Evolutionary conservation across 345 rosid species (phyloP).

Genomic region (Geranium brycei): DNA sequence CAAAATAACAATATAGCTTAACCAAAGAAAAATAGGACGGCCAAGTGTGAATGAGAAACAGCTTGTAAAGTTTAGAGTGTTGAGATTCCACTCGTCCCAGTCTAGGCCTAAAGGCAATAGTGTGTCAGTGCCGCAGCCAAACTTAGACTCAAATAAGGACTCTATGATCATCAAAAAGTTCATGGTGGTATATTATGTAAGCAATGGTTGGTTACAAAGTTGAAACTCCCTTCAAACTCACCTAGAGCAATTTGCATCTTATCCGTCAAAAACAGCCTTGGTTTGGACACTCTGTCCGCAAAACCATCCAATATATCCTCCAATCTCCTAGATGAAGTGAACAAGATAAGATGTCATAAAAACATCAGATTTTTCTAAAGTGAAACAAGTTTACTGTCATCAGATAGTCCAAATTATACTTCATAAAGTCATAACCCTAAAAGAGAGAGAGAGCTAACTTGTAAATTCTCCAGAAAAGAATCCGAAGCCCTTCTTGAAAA

Average conservation of each 20-base stretch:
- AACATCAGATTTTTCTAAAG: background rate
- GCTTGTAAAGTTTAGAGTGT: background rate
- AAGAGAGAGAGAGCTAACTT: slow-evolving; percentile 32
- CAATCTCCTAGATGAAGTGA: slow-evolving; percentile 44
- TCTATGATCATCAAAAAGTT: background rate
- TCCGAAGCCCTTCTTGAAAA: slow-evolving; percentile 83
- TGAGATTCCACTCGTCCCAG: too few species aligned
- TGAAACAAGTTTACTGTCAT: background rate
- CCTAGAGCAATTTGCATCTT: slow-evolving; percentile 89
- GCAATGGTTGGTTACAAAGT: background rate
- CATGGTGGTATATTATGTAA: background rate
- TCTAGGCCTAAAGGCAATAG: too few species aligned
- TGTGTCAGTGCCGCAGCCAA: background rate
- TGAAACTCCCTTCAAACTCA: slow-evolving; percentile 20
- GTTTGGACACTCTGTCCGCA: slow-evolving; percentile 83
- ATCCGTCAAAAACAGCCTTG: slow-evolving; percentile 75
- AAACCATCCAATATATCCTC: slow-evolving; percentile 82
- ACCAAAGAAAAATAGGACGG: background rate
- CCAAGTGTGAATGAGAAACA: background rate
- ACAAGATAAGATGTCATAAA: slow-evolving; percentile 6
- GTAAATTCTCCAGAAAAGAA: slow-evolving; percentile 75
- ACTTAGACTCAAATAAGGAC: background rate
- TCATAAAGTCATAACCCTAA: background rate
- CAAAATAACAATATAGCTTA: too few species aligned
- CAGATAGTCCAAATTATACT: background rate